Percentiles rank a stretch among this genome's conserved stretches.
Conservation (phyloP, 371 early-diverging fungal genomes). For the Circinella umbellata region DNA sequence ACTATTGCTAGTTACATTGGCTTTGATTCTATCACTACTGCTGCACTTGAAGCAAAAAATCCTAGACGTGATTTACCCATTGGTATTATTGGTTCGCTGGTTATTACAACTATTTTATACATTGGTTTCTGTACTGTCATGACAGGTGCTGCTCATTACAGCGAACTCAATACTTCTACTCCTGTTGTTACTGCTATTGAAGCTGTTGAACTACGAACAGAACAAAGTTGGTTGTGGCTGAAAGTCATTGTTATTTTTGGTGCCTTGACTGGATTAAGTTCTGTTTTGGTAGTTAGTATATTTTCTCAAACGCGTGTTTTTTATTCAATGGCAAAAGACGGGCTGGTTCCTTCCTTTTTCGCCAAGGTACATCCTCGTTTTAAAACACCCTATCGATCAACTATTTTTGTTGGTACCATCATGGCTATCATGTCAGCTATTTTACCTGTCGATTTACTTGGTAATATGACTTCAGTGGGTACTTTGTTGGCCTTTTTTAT, state of each 20-base stretch:
- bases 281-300: conserved; percentile 76
- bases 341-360: conserved; percentile 76
- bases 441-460: conserved; percentile 82
- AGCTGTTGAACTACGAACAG: conserved; percentile 36
- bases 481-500: conserved; percentile 87
- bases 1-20: conserved; percentile 65
- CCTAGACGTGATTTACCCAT: conserved; percentile 88
- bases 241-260: conserved; percentile 75
- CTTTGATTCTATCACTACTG: conserved; percentile 89
- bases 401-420: conserved; percentile 69
- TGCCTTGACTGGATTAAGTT: conserved; percentile 79
- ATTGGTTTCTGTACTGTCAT: conserved; percentile 72
- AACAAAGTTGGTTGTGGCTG: conserved; percentile 66
- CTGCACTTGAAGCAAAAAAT: conserved; percentile 83
- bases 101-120: conserved; percentile 80
- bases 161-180: conserved; percentile 46
- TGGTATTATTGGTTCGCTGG: conserved; percentile 81
- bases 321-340: conserved; percentile 87
- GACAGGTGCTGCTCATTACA: conserved; percentile 76
- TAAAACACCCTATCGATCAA: conserved; percentile 79
- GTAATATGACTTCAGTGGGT: conserved; percentile 86
- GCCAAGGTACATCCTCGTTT: conserved; percentile 66
- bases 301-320: conserved; percentile 90
- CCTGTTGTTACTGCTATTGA: conserved; percentile 75
- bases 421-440: conserved; percentile 75